A percentile compares a stretch with the other conserved stretches of the same genome.
phyloP scores from a whole-genome alignment of 2,329 filamentous ascomycete genomes.

The Myriosclerotinia curreyana region DNA sequence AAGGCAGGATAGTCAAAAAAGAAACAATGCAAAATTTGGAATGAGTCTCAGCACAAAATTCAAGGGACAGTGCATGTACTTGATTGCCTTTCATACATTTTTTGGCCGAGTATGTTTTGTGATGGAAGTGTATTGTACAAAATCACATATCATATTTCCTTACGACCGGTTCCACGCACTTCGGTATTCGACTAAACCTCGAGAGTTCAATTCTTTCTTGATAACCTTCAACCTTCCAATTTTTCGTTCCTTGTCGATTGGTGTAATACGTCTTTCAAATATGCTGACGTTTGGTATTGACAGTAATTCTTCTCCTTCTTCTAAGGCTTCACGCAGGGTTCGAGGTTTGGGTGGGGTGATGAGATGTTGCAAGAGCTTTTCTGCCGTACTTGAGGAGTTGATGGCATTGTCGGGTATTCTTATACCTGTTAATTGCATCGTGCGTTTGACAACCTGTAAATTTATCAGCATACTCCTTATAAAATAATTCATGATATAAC shows the following conservation, averaged over 20 bases:
- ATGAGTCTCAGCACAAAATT: background rate
- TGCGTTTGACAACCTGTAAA: conserved; percentile 71
- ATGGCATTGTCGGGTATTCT: conserved; percentile 70
- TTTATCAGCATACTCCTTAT: conserved; percentile 21
- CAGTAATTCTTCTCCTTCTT: conserved; percentile 46
- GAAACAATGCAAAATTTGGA: background rate
- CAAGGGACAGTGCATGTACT: background rate
- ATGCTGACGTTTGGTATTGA: conserved; percentile 69
- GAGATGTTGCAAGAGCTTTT: conserved; percentile 53
- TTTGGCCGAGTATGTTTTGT: background rate
- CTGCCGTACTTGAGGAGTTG: conserved; percentile 51
- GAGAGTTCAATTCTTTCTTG: conserved; percentile 62
- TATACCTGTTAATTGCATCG: conserved; percentile 77
- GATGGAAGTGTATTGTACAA: conserved; percentile 10
- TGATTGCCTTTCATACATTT: background rate
- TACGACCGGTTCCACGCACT: background rate
- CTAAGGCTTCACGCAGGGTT: conserved; percentile 62
- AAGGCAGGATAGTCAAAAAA: background rate
- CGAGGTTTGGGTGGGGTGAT: conserved; percentile 53
- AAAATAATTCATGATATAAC: conserved; percentile 38
- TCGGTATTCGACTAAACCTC: conserved; percentile 48
- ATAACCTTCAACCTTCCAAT: conserved; percentile 79
- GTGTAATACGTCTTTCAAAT: conserved; percentile 60
- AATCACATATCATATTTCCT: background rate
- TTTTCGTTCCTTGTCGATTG: conserved; percentile 67